Conservation (phyloP, 768 basidiomycete species). For the Dioszegia crocea region DNA sequence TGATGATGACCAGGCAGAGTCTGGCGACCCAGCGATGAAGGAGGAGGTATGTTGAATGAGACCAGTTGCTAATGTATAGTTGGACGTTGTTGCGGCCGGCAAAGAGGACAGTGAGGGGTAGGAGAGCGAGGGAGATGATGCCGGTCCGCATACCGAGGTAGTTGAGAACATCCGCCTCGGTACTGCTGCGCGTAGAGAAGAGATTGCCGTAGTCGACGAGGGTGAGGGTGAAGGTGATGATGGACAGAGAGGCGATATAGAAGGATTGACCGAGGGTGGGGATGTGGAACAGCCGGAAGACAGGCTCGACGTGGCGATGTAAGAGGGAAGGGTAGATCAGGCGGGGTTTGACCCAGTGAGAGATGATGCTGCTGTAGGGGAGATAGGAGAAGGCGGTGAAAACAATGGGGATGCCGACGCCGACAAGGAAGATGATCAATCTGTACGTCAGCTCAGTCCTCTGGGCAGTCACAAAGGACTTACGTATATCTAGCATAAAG, state of each 20-base stretch:
- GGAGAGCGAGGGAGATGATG: constrained; percentile 8
- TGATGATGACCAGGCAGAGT: constrained; percentile 4
- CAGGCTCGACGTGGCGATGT: not conserved
- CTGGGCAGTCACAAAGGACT: not conserved
- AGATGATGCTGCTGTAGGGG: not conserved
- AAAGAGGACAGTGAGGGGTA: constrained; percentile 17
- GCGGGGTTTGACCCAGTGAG: not conserved
- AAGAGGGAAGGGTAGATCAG: constrained; percentile 5
- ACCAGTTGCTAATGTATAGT: constrained; percentile 19
- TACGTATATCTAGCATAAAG: not conserved
- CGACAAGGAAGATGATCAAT: not conserved
- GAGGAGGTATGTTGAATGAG: constrained; percentile 16
- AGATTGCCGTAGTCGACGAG: constrained; percentile 7
- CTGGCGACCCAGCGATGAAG: constrained; percentile 14
- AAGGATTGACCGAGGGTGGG: constrained; percentile 9
- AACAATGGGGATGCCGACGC: not conserved
- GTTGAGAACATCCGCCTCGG: not conserved
- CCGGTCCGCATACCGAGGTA: constrained; percentile 18
- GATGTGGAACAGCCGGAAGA: not conserved
- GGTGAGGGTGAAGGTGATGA: constrained; percentile 1
- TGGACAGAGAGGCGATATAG: not conserved
- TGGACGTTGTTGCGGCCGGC: constrained; percentile 21
- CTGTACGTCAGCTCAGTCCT: not conserved
- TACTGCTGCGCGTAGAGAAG: not conserved
- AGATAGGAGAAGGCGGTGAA: not conserved